Percentiles rank a stretch among this genome's conserved stretches.
These are phyloP conservation scores for Aspergillus spinulosporus DNA, from an alignment of 2,329 filamentous ascomycete species.

Conservation along the genomic window DNA sequence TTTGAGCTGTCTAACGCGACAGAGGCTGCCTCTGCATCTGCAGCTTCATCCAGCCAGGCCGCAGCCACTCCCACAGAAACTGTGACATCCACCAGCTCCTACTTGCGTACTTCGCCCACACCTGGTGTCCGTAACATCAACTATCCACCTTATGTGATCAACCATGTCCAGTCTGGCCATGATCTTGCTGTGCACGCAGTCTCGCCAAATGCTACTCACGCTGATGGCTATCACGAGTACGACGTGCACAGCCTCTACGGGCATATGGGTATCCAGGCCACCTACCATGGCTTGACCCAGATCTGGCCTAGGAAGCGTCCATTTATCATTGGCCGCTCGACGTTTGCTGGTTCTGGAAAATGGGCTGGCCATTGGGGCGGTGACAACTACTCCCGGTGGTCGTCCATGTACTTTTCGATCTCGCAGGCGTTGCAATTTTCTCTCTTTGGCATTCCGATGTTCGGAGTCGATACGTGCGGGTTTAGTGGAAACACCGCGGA, in stretches of 20 bases:
- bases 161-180: slow-evolving; percentile 63
- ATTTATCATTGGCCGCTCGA: slow-evolving; percentile 81
- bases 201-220: slow-evolving; percentile 74
- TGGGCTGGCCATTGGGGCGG: slow-evolving; percentile 82
- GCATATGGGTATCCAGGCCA: slow-evolving; percentile 73
- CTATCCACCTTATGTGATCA: slow-evolving; percentile 73
- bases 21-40: slow-evolving; percentile 62
- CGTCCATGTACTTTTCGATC: slow-evolving; percentile 74
- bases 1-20: slow-evolving; percentile 70
- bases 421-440: slow-evolving; percentile 74
- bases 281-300: slow-evolving; percentile 67
- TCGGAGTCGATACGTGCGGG: slow-evolving; percentile 69
- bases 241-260: slow-evolving; percentile 81
- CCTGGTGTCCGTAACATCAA: slow-evolving; percentile 67
- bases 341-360: slow-evolving; percentile 73
- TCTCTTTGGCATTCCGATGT: slow-evolving; percentile 76
- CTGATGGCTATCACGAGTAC: slow-evolving; percentile 72
- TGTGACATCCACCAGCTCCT: slow-evolving; percentile 45
- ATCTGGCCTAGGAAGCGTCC: slow-evolving; percentile 70
- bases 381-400: slow-evolving; percentile 70
- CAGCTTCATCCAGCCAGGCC: slow-evolving; percentile 55
- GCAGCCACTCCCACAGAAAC: slow-evolving; percentile 33
- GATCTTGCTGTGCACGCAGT: slow-evolving; percentile 72
- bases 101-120: slow-evolving; percentile 61
- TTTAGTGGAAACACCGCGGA: slow-evolving; percentile 67